Evolutionary conservation across 2,329 filamentous ascomycete genomes (phyloP), one percentile per base, ranked within the genome.

Genomic region (Thermothelomyces thermophilus): DNA sequence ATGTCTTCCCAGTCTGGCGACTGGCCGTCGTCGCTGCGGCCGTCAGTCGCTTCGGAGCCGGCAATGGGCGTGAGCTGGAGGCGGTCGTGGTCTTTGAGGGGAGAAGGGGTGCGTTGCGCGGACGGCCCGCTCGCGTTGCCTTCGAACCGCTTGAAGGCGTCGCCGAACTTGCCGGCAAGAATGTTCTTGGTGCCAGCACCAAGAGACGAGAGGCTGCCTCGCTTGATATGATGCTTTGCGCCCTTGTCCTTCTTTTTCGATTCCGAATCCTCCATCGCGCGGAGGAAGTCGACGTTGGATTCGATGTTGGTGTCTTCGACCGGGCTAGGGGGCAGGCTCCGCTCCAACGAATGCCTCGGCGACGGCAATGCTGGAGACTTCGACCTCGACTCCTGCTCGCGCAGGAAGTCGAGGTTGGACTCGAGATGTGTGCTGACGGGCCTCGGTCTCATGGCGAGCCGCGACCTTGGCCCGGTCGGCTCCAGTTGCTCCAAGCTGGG

Each of bases 71-170:
- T 86, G 33, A 86, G 69, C 59, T 67, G 74, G 67, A 66, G 73
- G 53, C 63, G 74, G 56, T 68, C 75, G 67, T 66, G 60, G 46
- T 73, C 73, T 58, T 73, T 75, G 22, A 72, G 66, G 3, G 74
- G 76, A 5, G 76, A 78, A 1, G 74, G 71, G 13, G 73, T 72
- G 31, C 73, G 69, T 6, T 59, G 62, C n/a, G 58, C 64, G 14
- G 60, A 61, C 10, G 58, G 55, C 19, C 42, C 63, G 50, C 59
- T 58, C 53, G 39, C 56, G 60, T 62, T 67, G 52, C 73, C 77
- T 20, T 98, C 93, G 59, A 97, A 97, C 5, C 86, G 80, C 62
- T 91, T 89, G 70, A 97, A 96, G 3, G 91, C 90, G 61, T 96
- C 90, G 0, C 90, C 89, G 65, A 97, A 96, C 59, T 86, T 89